Evolutionary conservation across 2,329 filamentous ascomycete genomes (phyloP).

Genomic region (Boeremia exigua): DNA sequence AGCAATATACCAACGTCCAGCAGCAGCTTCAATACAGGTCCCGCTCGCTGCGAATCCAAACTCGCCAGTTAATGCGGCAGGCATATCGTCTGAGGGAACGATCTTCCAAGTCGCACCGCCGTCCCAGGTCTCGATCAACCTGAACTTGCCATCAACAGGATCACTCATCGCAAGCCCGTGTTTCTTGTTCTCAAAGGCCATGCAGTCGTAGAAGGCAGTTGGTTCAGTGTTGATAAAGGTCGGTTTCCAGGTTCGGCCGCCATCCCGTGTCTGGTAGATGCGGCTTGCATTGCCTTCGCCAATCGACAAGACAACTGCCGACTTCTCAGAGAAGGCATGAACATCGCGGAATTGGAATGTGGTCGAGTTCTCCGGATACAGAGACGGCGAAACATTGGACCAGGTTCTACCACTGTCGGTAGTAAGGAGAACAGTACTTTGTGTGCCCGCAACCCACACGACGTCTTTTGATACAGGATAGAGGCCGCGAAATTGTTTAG

Average conservation of each 20-base stretch:
- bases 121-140: conserved; percentile 37
- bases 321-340: conserved; percentile 30
- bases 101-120: conserved; percentile 31
- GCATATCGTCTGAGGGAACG: conserved; percentile 22
- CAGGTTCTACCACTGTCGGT: conserved; percentile 31
- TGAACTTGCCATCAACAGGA: conserved; percentile 37
- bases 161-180: conserved; percentile 39
- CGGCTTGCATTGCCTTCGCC: conserved; percentile 32
- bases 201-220: conserved; percentile 38
- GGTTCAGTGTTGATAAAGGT: conserved; percentile 35
- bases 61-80: conserved; percentile 30
- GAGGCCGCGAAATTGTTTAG: conserved; percentile 36
- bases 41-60: conserved; percentile 36
- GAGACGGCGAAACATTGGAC: conserved; percentile 31
- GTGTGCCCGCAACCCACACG: conserved; percentile 36
- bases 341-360: conserved; percentile 38
- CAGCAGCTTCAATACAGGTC: conserved; percentile 35
- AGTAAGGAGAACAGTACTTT: conserved; percentile 36
- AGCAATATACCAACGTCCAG: conserved; percentile 38
- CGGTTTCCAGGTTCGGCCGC: conserved; percentile 28
- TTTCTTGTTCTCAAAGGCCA: conserved; percentile 33
- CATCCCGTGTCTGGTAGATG: conserved; percentile 32
- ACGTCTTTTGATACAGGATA: conserved; percentile 25
- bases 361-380: conserved; percentile 28
- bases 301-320: conserved; percentile 32